Percentiles rank a stretch among this genome's conserved stretches.
phyloP scores from a whole-genome alignment of 257 asterid genomes.

The Capsicum pubescens region DNA sequence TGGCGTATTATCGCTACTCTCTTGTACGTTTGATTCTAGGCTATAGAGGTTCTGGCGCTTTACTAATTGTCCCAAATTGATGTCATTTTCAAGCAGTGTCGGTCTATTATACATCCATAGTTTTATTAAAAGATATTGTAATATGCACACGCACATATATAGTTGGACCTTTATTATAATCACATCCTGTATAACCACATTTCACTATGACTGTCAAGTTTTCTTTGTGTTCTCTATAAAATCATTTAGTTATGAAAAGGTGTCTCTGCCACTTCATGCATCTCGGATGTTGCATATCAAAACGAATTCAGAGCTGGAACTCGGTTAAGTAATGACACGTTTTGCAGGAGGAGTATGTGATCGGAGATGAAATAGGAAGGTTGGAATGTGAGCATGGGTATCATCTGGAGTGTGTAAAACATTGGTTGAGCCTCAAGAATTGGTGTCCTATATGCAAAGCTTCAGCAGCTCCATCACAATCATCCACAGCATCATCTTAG shows the following conservation, averaged over 20 bases:
- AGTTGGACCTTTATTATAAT: not conserved
- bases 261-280: not conserved
- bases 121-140: not conserved
- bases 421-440: slow-evolving; percentile 82
- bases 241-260: not conserved
- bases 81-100: not conserved
- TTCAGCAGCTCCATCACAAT: slow-evolving; percentile 43
- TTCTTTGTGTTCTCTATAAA: not conserved
- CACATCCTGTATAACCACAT: not conserved
- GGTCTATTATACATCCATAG: not conserved
- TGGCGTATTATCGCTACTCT: not conserved
- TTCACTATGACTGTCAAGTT: not conserved
- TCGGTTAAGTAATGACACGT: not conserved
- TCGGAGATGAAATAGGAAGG: slow-evolving; percentile 73
- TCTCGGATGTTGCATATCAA: not conserved
- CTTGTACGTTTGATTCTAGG: not conserved
- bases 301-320: not conserved
- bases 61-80: not conserved
- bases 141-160: not conserved
- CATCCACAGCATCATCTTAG: slow-evolving; percentile 30
- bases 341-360: slow-evolving; percentile 75
- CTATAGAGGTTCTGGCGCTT: not conserved
- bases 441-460: slow-evolving; percentile 98
- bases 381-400: slow-evolving; percentile 76
- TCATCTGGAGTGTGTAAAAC: slow-evolving; percentile 63